Base-by-base conservation (phyloP, 495 filamentous ascomycete genomes). In the Daldinia concentrica region DNA sequence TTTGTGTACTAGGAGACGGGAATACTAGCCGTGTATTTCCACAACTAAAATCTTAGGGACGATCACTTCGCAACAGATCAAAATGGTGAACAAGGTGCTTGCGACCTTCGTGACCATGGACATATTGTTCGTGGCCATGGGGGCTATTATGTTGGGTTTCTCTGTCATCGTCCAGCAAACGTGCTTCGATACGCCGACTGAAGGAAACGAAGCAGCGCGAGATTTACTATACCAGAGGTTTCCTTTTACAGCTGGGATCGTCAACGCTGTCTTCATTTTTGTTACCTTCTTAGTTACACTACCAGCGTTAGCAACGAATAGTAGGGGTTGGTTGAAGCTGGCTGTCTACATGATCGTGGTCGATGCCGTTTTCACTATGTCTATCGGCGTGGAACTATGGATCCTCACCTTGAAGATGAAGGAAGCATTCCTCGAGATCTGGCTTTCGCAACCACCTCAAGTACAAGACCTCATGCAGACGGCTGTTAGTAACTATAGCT, bases 321-420 rank as follows among this genome's bases (percentile, higher is more conserved):
- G 83, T 9, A 81, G 87, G 45, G 78, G 76, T 24, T 89, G 86
- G 87, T 78, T 90, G 66, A 89, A 89, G 74, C 64, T 88, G 7
- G 86, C 88, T 59, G 84, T 81, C 30, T 90, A 84, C 80, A 78
- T 91, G 69, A 79, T 90, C 5, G 82, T 89, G 30, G 69, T 88
- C 57, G 90, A 86, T 78, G 83, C 82, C 9, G 48, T 89, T 32
- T 91, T 91, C 77, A 92, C 87, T 29, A 78, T 93, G 72, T 73
- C 85, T 52, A 77, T 92, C 6, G 91, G 91, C 24, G 75, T 93
- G 56, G 81, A 84, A 37, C 79, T 93, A 61, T 93, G 91, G 91
- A 85, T 92, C 68, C 76, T 86, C 59, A 93, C 91, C 3, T 82
- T 93, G 62, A 84, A 82, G 74, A 89, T 88, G 29, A 84, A 88